These are phyloP conservation scores for Mucor circinelloides DNA, from an alignment of 371 early-diverging fungal species.

Conservation along the genomic window DNA sequence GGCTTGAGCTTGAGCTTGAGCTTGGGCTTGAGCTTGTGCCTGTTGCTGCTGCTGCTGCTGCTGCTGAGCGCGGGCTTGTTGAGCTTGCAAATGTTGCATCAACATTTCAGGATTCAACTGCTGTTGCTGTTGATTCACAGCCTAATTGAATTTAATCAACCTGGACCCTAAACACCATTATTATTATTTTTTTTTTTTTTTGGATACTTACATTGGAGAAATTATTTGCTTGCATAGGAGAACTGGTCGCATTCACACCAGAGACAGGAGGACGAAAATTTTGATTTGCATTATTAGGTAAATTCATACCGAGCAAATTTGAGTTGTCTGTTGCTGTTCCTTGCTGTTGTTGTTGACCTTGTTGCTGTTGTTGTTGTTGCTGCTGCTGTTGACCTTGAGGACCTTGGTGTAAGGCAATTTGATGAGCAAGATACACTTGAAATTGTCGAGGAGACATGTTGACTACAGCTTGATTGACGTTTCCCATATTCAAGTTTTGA, in stretches of 20 bases:
- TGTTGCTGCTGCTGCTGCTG: slow-evolving; percentile 18
- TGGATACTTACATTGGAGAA: slow-evolving; percentile 12
- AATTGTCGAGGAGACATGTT: slow-evolving; percentile 37
- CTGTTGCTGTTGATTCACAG: slow-evolving; percentile 14
- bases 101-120: slow-evolving; percentile 23
- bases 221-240: slow-evolving; percentile 23
- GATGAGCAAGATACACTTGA: slow-evolving; percentile 35
- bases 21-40: slow-evolving; percentile 15
- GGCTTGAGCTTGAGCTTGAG: slow-evolving; percentile 13
- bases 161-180: not conserved
- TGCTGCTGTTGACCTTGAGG: slow-evolving; percentile 16
- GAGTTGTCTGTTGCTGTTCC: slow-evolving; percentile 3
- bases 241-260: slow-evolving; percentile 8
- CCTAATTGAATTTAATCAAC: not conserved
- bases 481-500: slow-evolving; percentile 28
- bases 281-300: slow-evolving; percentile 1
- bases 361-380: slow-evolving; percentile 5
- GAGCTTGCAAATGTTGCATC: slow-evolving; percentile 30
- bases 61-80: slow-evolving; percentile 17
- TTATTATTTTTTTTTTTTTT: too few species aligned
- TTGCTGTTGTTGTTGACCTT: slow-evolving; percentile 11
- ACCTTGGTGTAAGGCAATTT: slow-evolving; percentile 31
- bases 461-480: slow-evolving; percentile 17
- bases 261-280: slow-evolving; percentile 25
- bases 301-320: slow-evolving; percentile 17